Percentiles rank a stretch among this genome's conserved stretches.
Evolutionary conservation across 768 basidiomycete species (phyloP).

Genomic region (Suillus plorans): DNA sequence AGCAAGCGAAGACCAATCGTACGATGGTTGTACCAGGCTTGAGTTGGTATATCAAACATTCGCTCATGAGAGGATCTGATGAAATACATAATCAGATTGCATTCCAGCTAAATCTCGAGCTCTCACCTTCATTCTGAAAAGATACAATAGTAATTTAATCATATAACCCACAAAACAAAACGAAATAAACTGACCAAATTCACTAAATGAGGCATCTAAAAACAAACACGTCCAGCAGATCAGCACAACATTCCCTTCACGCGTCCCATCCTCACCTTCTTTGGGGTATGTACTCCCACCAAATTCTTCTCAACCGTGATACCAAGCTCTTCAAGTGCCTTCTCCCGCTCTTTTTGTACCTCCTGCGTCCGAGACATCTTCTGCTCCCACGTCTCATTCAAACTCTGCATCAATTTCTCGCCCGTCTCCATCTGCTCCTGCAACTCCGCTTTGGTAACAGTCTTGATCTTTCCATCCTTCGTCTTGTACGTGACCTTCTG

Average conservation of each 20-base stretch:
- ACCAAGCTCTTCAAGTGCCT: conserved; percentile 95
- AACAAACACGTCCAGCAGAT: conserved; percentile 11
- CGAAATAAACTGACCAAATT: conserved; percentile 68
- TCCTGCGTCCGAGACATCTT: conserved; percentile 89
- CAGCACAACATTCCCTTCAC: conserved; percentile 8
- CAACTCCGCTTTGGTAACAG: conserved; percentile 94
- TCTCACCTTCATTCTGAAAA: conserved; percentile 68
- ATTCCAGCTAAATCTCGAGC: not conserved
- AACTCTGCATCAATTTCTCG: conserved; percentile 91
- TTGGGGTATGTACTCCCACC: conserved; percentile 97
- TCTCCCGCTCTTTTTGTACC: conserved; percentile 95
- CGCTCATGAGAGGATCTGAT: conserved; percentile 92
- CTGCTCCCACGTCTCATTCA: conserved; percentile 97
- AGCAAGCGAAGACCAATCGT: conserved; percentile 24
- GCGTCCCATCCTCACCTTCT: conserved; percentile 58
- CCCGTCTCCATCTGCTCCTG: conserved; percentile 96
- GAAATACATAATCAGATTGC: conserved; percentile 14
- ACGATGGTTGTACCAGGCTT: conserved; percentile 82
- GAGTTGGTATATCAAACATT: conserved; percentile 91
- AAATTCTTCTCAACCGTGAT: conserved; percentile 97
- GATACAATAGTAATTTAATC: conserved; percentile 15
- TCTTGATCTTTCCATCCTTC: conserved; percentile 91
- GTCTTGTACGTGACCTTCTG: conserved; percentile 95
- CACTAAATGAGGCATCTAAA: conserved; percentile 89
- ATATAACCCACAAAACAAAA: not conserved